Evolutionary conservation across 2,329 filamentous ascomycete species (phyloP), one percentile per base, ranked within the genome.

Genomic region (Phaeoacremonium minimum): DNA sequence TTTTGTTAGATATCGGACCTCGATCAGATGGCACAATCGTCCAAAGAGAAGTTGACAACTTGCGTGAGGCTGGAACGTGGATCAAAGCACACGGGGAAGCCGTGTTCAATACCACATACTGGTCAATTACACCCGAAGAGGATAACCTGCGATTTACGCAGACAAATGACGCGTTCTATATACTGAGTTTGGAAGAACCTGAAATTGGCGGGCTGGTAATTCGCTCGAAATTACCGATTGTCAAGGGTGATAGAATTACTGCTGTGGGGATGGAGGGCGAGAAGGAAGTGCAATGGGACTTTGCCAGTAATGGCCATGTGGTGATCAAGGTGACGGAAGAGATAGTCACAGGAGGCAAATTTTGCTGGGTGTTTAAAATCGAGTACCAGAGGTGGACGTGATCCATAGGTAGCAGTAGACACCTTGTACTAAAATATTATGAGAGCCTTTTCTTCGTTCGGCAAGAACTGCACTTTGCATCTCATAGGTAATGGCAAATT

Each of bases 1-100:
- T 77, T 35, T 43, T 79, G 36, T 60, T 78, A 0, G 70, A 79
- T 37, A 60, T 78, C 28, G 74, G 75, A 1, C 75, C 75, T 0
- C 61, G 49, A 15, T 72, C 71, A 3, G 64, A 79, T 44, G 75
- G 75, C 1, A 67, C 61, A 1, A 72, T 80, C 26, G 55, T 71
- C 4, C 58, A 69, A 3, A 53, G 64, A 3, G 71, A 75, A 52
- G 52, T 63, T 18, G 51, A 59, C 2, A 64, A 67, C 43, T 51
- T 80, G n/a, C 57, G 64, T 0, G 61, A 64, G 30, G 75, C 73
- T 0, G 76, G 75, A 0, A 43, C 33, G 3, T 79, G 74, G 75
- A 75, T 79, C 35, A 61, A 63, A 18, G 45, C 43, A 1, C 73
- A 79, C 48, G 64, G 40, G 3, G 73, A 79, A 48, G 72, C 72